Evolutionary conservation across 1,139 yeast species (phyloP), one percentile per base, ranked within the genome.

Genomic region (Suhomyces yuchorum): DNA sequence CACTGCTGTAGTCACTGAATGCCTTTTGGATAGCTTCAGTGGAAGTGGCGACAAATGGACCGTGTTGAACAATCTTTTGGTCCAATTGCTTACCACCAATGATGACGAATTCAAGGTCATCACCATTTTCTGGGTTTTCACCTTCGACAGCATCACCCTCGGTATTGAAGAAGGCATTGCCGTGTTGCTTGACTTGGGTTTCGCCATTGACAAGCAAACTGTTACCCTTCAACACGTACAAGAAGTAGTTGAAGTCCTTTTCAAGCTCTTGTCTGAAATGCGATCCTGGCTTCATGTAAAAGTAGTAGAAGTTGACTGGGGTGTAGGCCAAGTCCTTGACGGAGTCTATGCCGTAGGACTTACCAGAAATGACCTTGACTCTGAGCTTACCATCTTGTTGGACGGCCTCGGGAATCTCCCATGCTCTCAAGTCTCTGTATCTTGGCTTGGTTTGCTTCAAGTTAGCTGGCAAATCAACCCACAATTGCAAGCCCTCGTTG

Each of bases 391-490:
- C 92, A 56, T 79, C 76, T 43, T 95, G 93, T 49, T 74, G 73
- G 15, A 73, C 84, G 22, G 78, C 74, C 47, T 65, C 67, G 8
- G 96, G 96, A 43, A 88, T 83, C 59, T 90, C 96, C 58, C 75
- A 74, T 12, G 79, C 78, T 60, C 81, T 78, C 61, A 91, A 76
- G 63, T 90, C 96, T 58, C 96, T 78, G 70, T 91, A 91, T 50
- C 95, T 73, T 42, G 97, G 97, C 42, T 80, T 81, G 49, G 81
- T 71, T 51, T 82, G 77, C 64, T 89, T 89, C 63, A 86, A 70
- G 3, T 80, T 70, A 47, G 75, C 80, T 5, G 97, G 97, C 53
- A 90, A 76, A 62, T 90, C 96, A 43, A 91, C 96, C 97, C 97
- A 91, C 46, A 92, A 70, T 66, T 91, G 97, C 75, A 91, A 74